Conservation (phyloP, 495 filamentous ascomycete species). For the Xylaria flabelliformis region DNA sequence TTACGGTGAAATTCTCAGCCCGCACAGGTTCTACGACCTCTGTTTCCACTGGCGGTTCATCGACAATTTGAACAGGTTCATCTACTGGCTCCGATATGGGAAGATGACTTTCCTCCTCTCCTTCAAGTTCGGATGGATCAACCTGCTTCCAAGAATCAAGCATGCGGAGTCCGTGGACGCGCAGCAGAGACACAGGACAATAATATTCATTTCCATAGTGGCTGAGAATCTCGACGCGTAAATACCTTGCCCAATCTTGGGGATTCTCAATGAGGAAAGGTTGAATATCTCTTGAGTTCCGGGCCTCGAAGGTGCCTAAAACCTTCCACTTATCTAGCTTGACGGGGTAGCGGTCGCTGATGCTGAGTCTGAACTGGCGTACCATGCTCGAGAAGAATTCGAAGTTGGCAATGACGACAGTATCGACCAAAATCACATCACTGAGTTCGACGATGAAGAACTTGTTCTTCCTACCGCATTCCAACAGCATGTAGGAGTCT, state of each 20-base stretch:
- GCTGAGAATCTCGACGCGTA: slow-evolving; percentile 87
- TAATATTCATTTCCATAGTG: slow-evolving; percentile 98
- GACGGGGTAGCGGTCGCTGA: slow-evolving; percentile 91
- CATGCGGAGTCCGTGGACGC: slow-evolving; percentile 96
- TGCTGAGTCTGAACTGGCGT: slow-evolving; percentile 84
- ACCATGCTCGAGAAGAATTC: slow-evolving; percentile 99
- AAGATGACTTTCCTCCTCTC: slow-evolving; percentile 44
- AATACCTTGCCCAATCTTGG: slow-evolving; percentile 92
- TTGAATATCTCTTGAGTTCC: slow-evolving; percentile 91
- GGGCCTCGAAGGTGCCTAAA: slow-evolving; percentile 85
- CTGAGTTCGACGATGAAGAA: slow-evolving; percentile 87
- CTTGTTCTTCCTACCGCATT: slow-evolving; percentile 86
- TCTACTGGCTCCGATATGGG: slow-evolving; percentile 49
- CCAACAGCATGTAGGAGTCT: slow-evolving; percentile 97
- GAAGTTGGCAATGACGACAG: slow-evolving; percentile 93
- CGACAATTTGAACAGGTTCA: slow-evolving; percentile 42
- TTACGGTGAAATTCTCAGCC: slow-evolving; percentile 26
- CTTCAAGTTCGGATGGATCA: slow-evolving; percentile 64
- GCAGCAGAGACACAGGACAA: slow-evolving; percentile 87
- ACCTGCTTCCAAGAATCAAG: slow-evolving; percentile 86
- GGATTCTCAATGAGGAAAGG: slow-evolving; percentile 92
- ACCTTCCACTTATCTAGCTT: slow-evolving; percentile 92
- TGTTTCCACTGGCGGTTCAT: slow-evolving; percentile 30
- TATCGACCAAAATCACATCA: slow-evolving; percentile 95
- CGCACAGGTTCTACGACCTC: slow-evolving; percentile 45